Conservation (phyloP, 352 stramenopile species). For the Phytophthora sansomeana region DNA sequence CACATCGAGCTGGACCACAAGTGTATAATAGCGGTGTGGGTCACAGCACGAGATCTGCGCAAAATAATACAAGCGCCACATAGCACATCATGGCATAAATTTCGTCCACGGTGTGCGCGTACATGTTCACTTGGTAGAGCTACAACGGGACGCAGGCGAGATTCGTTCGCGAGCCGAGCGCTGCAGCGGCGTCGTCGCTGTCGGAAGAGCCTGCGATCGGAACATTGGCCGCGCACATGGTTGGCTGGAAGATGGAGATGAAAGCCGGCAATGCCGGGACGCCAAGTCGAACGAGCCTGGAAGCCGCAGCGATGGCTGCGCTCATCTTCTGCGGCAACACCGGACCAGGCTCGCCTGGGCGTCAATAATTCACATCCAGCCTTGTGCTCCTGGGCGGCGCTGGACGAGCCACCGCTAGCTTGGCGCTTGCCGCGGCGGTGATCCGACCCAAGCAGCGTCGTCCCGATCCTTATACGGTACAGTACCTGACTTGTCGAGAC, state of each 20-base stretch:
- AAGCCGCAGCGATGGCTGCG: slow-evolving; percentile 46
- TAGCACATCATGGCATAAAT: slow-evolving; percentile 35
- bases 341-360: slow-evolving; percentile 30
- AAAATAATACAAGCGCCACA: slow-evolving; percentile 41
- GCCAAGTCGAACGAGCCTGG: slow-evolving; percentile 34
- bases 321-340: slow-evolving; percentile 46
- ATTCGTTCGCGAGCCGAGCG: slow-evolving; percentile 22
- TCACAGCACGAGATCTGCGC: slow-evolving; percentile 28
- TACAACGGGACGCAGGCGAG: slow-evolving; percentile 28
- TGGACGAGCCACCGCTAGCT: slow-evolving; percentile 41
- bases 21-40: slow-evolving; percentile 13
- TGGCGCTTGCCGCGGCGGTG: too few species aligned
- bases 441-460: too few species aligned
- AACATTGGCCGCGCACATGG: slow-evolving; percentile 28
- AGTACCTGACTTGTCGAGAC: too few species aligned
- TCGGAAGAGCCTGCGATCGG: slow-evolving; percentile 31
- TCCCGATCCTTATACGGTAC: too few species aligned
- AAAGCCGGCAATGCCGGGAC: slow-evolving; percentile 13
- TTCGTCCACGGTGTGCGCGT: too few species aligned
- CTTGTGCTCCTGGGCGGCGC: slow-evolving; percentile 33
- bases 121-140: slow-evolving; percentile 15
- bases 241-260: slow-evolving; percentile 33
- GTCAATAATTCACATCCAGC: slow-evolving; percentile 52
- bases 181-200: not conserved
- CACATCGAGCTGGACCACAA: slow-evolving; percentile 23